Evolutionary conservation across 495 filamentous ascomycete genomes (phyloP).

Genomic region (Delitschia confertaspora): DNA sequence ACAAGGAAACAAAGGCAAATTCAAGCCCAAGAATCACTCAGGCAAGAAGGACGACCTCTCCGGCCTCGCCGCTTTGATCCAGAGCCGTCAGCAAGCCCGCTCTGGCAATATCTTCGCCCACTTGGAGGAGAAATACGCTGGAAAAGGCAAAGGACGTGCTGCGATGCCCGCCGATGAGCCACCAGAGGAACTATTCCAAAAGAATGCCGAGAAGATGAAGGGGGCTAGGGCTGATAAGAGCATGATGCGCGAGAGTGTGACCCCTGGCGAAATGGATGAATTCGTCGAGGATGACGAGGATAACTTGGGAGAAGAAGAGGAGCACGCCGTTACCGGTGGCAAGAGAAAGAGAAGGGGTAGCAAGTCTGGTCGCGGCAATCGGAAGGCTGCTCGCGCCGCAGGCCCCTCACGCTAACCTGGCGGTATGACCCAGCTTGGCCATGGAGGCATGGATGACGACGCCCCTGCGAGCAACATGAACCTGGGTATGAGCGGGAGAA

Average conservation of each 20-base stretch:
- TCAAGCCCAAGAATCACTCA: too few relatives aligned
- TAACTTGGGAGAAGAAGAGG: neutral
- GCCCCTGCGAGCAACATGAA: too few relatives aligned
- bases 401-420: too few relatives aligned
- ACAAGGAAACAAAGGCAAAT: slow-evolving; percentile 8
- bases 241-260: neutral
- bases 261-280: neutral
- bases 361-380: too few relatives aligned
- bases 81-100: slow-evolving; percentile 45
- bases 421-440: too few relatives aligned
- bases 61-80: slow-evolving; percentile 53
- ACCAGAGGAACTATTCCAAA: slow-evolving; percentile 60
- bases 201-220: slow-evolving; percentile 39
- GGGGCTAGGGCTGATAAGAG: slow-evolving; percentile 34
- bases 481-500: too few relatives aligned
- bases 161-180: slow-evolving; percentile 45
- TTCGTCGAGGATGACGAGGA: neutral
- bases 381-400: too few relatives aligned
- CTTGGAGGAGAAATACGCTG: slow-evolving; percentile 66
- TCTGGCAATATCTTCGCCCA: slow-evolving; percentile 51
- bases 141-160: slow-evolving; percentile 43
- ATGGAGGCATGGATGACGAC: too few relatives aligned
- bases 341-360: too few relatives aligned
- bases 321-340: too few relatives aligned
- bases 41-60: slow-evolving; percentile 31